Evolutionary conservation across 768 basidiomycete genomes (phyloP), one percentile per base, ranked within the genome.

Genomic region (Amanita muscaria): DNA sequence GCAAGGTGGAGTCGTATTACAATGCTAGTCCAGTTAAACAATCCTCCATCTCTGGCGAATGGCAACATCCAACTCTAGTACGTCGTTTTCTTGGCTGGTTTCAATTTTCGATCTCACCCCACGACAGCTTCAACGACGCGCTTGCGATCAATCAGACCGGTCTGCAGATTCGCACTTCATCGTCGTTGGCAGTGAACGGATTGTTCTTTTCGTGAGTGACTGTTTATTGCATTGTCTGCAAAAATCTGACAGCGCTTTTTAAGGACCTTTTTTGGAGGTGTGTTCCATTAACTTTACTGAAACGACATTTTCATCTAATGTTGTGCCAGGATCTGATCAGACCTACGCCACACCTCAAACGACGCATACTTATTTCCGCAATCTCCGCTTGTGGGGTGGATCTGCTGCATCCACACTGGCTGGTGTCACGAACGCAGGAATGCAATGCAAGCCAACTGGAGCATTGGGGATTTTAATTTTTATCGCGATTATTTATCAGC

Each of bases 211-310:
- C 88, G 78, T 83, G 46, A 60, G 79, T 61, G 4, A 23, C 25
- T 46, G 5, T 44, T 21, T 50, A 29, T 29, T 30, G 15, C n/a
- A 39, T 16, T 34, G 40, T 16, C 27, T 41, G 2, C 29, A 25
- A 29, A 11, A 49, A 34, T 23, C 22, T 36, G 25, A 45, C 42
- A 49, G 16, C 44, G 35, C 22, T 32, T 23, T 19, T 37, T 7
- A 49, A 84, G 83, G 25, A 88, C 85, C 16, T 89, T 90, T 67
- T 90, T 88, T 56, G 88, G 87, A 62, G 88, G 84, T 66, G 50
- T 58, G 47, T 48, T 14, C 5, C 23, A 12, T 19, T 10, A 29
- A 12, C n/a, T n/a, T n/a, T n/a, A n/a, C n/a, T n/a, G n/a, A n/a
- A n/a, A n/a, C n/a, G n/a, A n/a, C n/a, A n/a, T 16, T 33, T 41